These are phyloP conservation scores for Fusarium solani-melongenae DNA, from an alignment of 2,329 filamentous ascomycete genomes.

Conservation along the genomic window DNA sequence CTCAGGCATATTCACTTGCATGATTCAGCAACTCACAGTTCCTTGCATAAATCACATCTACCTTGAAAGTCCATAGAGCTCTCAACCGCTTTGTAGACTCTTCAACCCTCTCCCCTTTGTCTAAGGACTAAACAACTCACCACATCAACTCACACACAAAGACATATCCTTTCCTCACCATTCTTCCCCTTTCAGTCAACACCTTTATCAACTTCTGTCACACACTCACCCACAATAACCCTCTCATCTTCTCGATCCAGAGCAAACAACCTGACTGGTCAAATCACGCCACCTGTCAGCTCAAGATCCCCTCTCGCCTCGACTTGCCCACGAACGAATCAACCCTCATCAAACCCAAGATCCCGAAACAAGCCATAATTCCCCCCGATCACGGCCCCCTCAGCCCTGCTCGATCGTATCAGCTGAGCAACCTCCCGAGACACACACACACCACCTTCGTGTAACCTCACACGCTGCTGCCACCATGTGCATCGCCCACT, in stretches of 20 bases:
- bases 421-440: constrained; percentile 41
- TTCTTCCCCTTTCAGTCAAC: not conserved
- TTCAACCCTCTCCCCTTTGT: not conserved
- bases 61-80: not conserved
- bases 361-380: not conserved
- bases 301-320: not conserved
- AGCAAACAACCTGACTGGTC: not conserved
- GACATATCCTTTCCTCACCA: not conserved
- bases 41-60: not conserved
- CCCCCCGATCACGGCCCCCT: not conserved
- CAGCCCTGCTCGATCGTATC: constrained; percentile 24
- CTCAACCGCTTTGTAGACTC: not conserved
- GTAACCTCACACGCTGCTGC: constrained; percentile 12
- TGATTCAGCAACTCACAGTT: not conserved
- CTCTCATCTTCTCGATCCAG: not conserved
- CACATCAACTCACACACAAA: not conserved
- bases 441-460: constrained; percentile 30
- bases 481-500: constrained; percentile 62
- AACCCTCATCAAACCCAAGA: not conserved
- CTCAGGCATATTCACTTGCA: not conserved
- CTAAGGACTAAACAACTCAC: not conserved
- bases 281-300: not conserved
- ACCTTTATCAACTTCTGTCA: not conserved
- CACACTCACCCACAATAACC: not conserved
- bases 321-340: not conserved